Conservation (phyloP, 2,329 filamentous ascomycete species). For the Cucurbitaria berberidis region DNA sequence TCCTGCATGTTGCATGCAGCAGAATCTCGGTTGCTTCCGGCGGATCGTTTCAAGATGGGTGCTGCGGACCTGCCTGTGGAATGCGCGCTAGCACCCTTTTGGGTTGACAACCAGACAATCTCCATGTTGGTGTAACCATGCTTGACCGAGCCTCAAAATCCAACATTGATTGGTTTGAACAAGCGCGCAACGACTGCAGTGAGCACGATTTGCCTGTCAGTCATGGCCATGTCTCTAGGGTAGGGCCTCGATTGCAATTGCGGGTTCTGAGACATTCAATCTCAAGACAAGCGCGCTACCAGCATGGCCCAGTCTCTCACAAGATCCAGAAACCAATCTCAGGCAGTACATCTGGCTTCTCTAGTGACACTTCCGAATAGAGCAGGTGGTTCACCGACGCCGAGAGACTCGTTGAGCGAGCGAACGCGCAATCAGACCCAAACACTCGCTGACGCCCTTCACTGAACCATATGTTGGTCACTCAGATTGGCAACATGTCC, state of each 20-base stretch:
- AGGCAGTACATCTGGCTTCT: not conserved
- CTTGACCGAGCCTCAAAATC: conserved; percentile 17
- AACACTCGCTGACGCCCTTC: conserved; percentile 1
- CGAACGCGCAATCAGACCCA: not conserved
- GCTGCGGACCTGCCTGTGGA: conserved; percentile 23
- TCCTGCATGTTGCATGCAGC: conserved; percentile 37
- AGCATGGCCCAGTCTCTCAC: not conserved
- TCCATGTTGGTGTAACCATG: conserved; percentile 34
- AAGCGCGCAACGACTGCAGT: conserved; percentile 17
- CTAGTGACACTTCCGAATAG: not conserved
- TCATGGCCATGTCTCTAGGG: conserved; percentile 15
- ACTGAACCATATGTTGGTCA: conserved; percentile 3
- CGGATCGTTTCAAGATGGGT: conserved; percentile 31
- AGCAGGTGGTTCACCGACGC: conserved; percentile 1
- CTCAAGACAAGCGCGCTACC: conserved; percentile 15
- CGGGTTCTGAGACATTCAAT: conserved; percentile 14
- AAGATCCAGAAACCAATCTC: not conserved
- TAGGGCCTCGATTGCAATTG: conserved; percentile 19
- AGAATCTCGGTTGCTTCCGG: conserved; percentile 43
- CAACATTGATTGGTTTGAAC: conserved; percentile 20
- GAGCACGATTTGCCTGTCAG: conserved; percentile 1
- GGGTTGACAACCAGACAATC: conserved; percentile 34
- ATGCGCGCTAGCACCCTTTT: conserved; percentile 34
- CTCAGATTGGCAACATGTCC: conserved; percentile 11
- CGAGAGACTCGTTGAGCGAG: not conserved